Base-by-base conservation (phyloP, 2,329 filamentous ascomycete species). In the Cephalotrichum gorgonifer region DNA sequence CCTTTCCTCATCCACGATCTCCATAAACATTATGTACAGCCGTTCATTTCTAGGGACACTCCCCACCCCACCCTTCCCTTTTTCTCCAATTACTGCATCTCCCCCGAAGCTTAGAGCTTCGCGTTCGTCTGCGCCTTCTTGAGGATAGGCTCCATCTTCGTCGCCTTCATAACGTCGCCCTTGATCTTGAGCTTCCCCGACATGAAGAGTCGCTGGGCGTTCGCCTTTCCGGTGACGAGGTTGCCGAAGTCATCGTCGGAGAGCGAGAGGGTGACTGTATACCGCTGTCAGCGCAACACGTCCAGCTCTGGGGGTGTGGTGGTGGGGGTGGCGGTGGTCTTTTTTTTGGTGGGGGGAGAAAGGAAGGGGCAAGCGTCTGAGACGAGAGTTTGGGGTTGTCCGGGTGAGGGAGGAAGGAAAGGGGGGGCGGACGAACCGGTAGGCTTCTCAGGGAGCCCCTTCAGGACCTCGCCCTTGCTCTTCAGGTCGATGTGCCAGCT, bases 81-180 rank as follows among this genome's bases (percentile, higher is more conserved):
- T n/a, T n/a, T n/a, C n/a, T n/a, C n/a, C n/a, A n/a, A n/a, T n/a
- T n/a, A n/a, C n/a, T n/a, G n/a, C n/a, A n/a, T n/a, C n/a, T n/a
- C n/a, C n/a, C n/a, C 28, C 28, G 28, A 8, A 12, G 15, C 25
- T 43, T 81, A 90, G 71, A 95, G 72, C 79, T 95, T 95, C 58
- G 87, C 79, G 76, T 88, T 86, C 60, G 72, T 75, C 73, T 88
- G 85, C 33, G 87, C 86, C 76, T 89, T 93, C 77, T 88, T 89
- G 56, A 95, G 72, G 60, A 97, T 85, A 38, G 88, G 86, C 70
- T 96, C 89, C 70, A 96, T 81, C 82, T 94, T 95, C 52, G 90
- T 96, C 33, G 93, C 86, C 80, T 96, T 96, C 91, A 97, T 97
- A 53, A 97, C 82, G 66, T 97, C 89, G 54, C 93, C 93, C 81